Base-by-base conservation (phyloP, 1,284 basidiomycete genomes). In the Bjerkandera adusta region DNA sequence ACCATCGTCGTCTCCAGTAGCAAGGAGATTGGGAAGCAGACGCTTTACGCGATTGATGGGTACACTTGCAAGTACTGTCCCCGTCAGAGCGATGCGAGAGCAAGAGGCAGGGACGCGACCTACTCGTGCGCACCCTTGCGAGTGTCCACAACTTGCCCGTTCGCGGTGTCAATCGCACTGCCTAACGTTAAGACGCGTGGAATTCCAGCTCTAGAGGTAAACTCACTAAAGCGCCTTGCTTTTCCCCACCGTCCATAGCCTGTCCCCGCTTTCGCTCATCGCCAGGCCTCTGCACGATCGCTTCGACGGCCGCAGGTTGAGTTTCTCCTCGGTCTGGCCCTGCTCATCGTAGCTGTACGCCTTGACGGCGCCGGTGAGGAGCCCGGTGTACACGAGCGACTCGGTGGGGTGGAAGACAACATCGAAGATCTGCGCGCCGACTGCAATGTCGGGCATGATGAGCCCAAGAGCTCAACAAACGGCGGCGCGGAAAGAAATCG, bases 1-100 rank as follows among this genome's bases (percentile, higher is more conserved):
- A 30, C 95, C 94, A 48, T 96, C 92, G 62, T 97, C 95, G 60
- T 97, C 95, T 15, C 94, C 95, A 2, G 89, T 92, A 12, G 82
- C 83, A 12, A 96, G 64, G 49, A 93, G 68, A 60, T 84, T 77
- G 2, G 83, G 77, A 54, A 79, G 77, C 43, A 91, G 68, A 53
- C 75, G 72, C 59, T 82, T 84, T 30, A 94, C 75, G 47, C 92
- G 85, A 62, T 94, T 94, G 48, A 98, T 86, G 4, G 94, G 79
- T 24, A 85, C 78, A 45, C 92, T 93, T 68, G 51, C 61, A 49
- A 47, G 51, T 54, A 61, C 64, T 68, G 56, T 49, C 56, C 42
- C 64, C 56, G 64, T 76, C 62, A 73, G 59, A 51, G 54, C 47
- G 54, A 38, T 11, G 39, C 5, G 24, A 24, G 24, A 25, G 7